A percentile compares a stretch with the other conserved stretches of the same genome.
phyloP scores from a whole-genome alignment of 352 stramenopile species.

The Aphanomyces astaci region DNA sequence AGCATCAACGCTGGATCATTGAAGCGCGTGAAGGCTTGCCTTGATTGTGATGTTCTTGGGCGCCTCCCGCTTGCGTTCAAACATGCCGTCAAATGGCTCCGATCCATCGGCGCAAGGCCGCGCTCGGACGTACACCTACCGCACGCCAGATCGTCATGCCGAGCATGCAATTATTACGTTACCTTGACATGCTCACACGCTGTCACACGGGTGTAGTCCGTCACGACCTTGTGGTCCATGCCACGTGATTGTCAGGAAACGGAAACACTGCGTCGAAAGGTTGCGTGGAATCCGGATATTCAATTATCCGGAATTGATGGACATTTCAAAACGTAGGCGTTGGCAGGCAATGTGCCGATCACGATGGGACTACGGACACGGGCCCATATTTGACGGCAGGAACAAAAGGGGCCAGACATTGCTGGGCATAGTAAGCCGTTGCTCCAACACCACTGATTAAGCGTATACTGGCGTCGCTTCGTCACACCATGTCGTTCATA shows the following conservation, averaged over 20 bases:
- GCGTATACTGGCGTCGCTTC: too few relatives aligned
- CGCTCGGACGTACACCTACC: constrained; percentile 63
- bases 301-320: too few relatives aligned
- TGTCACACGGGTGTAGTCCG: constrained; percentile 72
- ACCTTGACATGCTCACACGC: constrained; percentile 77
- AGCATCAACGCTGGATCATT: background rate
- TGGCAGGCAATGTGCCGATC: too few relatives aligned
- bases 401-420: too few relatives aligned
- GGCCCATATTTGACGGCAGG: too few relatives aligned
- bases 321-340: too few relatives aligned
- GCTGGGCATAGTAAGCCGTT: too few relatives aligned
- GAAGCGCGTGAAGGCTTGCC: constrained; percentile 24
- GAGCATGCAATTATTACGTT: background rate
- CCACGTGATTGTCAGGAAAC: background rate
- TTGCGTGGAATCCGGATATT: background rate
- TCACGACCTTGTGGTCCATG: constrained; percentile 84
- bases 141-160: background rate
- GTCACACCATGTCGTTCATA: too few relatives aligned
- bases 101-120: constrained; percentile 68
- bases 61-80: constrained; percentile 66
- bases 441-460: too few relatives aligned
- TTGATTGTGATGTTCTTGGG: constrained; percentile 82
- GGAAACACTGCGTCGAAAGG: background rate
- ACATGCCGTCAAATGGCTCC: constrained; percentile 67
- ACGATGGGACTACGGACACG: too few relatives aligned